Evolutionary conservation across 2,329 filamentous ascomycete genomes (phyloP), one percentile per base, ranked within the genome.

Genomic region (Ramularia endophylla): DNA sequence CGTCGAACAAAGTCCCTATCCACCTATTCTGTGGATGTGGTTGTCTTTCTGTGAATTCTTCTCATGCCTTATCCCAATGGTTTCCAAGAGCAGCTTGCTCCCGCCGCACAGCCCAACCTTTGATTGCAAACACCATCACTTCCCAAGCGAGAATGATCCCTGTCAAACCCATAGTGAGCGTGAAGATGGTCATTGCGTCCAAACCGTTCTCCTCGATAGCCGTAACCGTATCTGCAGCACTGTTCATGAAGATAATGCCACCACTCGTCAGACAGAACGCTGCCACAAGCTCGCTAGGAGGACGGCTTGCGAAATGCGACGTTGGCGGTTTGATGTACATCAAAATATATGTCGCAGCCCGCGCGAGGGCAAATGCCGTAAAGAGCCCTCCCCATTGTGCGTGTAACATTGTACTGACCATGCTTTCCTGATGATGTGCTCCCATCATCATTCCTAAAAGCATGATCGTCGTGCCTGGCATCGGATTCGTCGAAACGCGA

Each of bases 401-500:
- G 67, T 97, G 90, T 36, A 97, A 77, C 86, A 92, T 95, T 52
- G 81, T 86, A 8, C 87, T 90, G 34, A 88, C 75, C 82, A 87
- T 87, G 45, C 80, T 85, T 19, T 72, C 63, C 62, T 95, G 89
- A 44, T 90, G 86, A 64, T 97, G 90, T 18, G 85, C 87, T 58
- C 84, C 84, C 90, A 97, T 97, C 85, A 95, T 92, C 61, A 89
- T 78, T 25, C 92, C 92, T 1, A 95, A 72, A 1, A 95, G 71
- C 43, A 95, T 71, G 52, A 97, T 90, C 36, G 95, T 78, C 3
- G 97, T 72, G 1, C 82, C 86, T 0, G 90, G 92, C 53, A 97
- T 78, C 0, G 89, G 90, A 62, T 97, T 95, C 60, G 92, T 73
- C 1, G 89, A 86, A 51, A 88, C 77, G 9, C 71, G 67, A 62